Conservation (phyloP, 139 green algal species). For the Desmodesmus armatus region DNA sequence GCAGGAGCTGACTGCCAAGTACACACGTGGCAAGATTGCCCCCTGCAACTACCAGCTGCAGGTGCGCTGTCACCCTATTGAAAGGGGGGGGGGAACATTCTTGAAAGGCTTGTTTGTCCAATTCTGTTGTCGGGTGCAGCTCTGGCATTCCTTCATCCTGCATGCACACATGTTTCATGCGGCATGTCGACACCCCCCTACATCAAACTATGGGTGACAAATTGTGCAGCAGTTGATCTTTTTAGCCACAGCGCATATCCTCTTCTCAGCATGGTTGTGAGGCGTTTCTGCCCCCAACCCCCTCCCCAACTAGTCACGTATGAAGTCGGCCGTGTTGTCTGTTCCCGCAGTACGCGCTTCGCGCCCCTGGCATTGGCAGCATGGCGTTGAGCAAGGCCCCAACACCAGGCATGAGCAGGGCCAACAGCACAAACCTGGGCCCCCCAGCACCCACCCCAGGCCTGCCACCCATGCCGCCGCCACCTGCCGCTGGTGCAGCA, state of each 20-base stretch:
- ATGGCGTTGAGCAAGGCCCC: conserved; percentile 11
- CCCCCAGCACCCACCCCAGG: background rate
- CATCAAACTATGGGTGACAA: background rate
- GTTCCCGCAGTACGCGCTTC: conserved; percentile 11
- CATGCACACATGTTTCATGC: background rate
- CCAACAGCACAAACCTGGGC: background rate
- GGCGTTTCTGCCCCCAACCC: too few species aligned
- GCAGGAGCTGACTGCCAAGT: conserved; percentile 29
- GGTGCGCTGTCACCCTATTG: background rate
- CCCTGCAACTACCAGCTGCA: conserved; percentile 40
- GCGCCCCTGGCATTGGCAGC: background rate
- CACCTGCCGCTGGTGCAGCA: background rate
- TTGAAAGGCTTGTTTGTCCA: background rate
- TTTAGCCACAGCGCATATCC: background rate
- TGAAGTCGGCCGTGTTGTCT: background rate
- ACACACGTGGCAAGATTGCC: conserved; percentile 22
- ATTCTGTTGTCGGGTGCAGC: background rate
- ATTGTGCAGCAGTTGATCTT: background rate
- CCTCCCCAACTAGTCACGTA: background rate
- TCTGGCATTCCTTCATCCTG: too few species aligned
- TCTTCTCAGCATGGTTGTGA: background rate
- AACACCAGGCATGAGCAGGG: conserved; percentile 12
- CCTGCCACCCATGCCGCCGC: background rate
- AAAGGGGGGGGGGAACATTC: background rate
- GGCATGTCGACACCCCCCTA: background rate